phyloP scores from a whole-genome alignment of 352 stramenopile genomes.

The Pythium monospermum region DNA sequence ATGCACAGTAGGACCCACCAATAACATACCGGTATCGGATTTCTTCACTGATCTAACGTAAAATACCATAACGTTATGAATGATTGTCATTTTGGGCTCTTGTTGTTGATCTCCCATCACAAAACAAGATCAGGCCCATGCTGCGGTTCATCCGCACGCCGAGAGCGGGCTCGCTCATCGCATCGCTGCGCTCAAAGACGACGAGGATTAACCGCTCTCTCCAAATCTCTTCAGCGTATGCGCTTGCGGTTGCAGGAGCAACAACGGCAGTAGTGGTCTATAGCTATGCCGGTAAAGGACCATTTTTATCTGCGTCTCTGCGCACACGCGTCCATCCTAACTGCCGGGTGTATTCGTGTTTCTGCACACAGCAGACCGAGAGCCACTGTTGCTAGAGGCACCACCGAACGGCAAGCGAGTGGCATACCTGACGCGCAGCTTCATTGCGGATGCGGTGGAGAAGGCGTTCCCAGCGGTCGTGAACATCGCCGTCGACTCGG shows the following conservation, averaged over 20 bases:
- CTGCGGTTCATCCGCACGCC: no score
- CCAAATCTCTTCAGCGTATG: background rate
- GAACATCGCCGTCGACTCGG: conserved; percentile 81
- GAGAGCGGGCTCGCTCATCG: no score
- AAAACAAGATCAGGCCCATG: no score
- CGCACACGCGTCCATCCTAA: no score
- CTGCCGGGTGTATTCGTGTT: no score
- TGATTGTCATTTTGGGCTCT: no score
- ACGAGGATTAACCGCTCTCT: background rate
- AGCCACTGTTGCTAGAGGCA: conserved; percentile 3
- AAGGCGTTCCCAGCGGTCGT: conserved; percentile 86
- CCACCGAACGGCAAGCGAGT: conserved; percentile 16
- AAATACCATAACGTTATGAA: no score
- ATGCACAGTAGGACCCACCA: no score
- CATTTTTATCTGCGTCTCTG: background rate
- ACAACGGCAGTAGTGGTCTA: background rate
- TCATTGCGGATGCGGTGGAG: conserved; percentile 87
- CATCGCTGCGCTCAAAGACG: no score
- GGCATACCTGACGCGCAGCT: conserved; percentile 56
- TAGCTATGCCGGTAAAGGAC: background rate
- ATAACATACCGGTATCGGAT: no score
- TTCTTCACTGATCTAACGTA: no score
- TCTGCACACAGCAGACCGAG: background rate
- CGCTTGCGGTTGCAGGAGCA: background rate
- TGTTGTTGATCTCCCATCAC: no score